Base-by-base conservation (phyloP, 2,329 filamentous ascomycete species). In the Tolypocladium sp. region DNA sequence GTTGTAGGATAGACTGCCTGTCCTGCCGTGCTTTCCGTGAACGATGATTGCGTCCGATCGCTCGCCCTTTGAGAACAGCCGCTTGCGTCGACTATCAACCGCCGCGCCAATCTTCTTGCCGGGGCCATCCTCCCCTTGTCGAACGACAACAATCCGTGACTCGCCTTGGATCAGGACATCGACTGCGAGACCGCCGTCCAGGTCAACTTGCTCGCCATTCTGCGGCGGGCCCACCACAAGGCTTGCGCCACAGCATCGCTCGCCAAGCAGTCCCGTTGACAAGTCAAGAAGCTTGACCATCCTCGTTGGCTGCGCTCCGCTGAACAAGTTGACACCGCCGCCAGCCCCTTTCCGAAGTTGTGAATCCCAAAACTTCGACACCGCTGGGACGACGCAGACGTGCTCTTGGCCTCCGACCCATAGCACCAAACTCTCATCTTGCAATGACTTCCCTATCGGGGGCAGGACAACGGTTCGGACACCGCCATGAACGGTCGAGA, bases 341-440 rank as follows among this genome's bases (percentile, higher is more conserved):
- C 78, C 77, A 9, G 71, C 71, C 17, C 77, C 75, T 61, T 77
- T 80, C 15, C 81, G 79, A 13, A 82, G 73, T 63, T 85, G 82
- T 1, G 82, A 78, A 41, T 85, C 82, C 82, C 83, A 85, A 70
- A 85, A 86, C 17, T 78, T 77, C 6, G 79, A 72, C 8, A 86
- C 71, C 0, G 76, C 76, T 1, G 82, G 81, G 55, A 86, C 81
- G 33, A 83, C 76, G 30, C 79, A 82, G 30, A 85, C 79, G 38
- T 84, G 79, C 60, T 86, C 83, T 2, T 76, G 67, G 17, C 82
- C 76, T 10, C 82, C 80, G 38, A 85, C 74, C 82, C 83, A 86
- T 5, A 86, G 70, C 7, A 80, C 77, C 3, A 82, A 73, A 42
- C 76, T 82, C 70, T 86, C 83, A 25, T 84, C 81, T 6, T 76